Base-by-base conservation (phyloP, 2,329 filamentous ascomycete species). In the Nigrospora sphaerica region DNA sequence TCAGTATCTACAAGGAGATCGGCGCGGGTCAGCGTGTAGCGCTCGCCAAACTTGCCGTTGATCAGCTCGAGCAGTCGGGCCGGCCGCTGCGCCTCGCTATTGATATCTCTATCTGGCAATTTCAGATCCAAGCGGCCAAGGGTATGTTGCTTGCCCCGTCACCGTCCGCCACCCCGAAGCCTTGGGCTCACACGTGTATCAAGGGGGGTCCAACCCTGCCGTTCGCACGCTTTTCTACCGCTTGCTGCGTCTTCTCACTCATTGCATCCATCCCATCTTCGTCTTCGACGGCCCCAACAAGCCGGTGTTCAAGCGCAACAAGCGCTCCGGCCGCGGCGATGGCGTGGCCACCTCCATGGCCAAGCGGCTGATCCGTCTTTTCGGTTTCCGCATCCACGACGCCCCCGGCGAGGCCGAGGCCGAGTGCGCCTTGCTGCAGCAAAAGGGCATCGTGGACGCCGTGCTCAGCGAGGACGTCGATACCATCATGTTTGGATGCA, bases 381-480 rank as follows among this genome's bases (percentile, higher is more conserved):
- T 97, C 63, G 90, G 86, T 1, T 95, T 95, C 59, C 79, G 83
- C 1, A 78, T 80, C 42, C 90, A 97, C 63, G 81, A 89, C 58
- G 93, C 93, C 6, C 93, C 92, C 0, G 93, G 93, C 11, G 93
- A 98, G 62, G 93, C 92, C 3, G 93, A 98, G 63, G 93, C 93
- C 1, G 93, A 98, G 67, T 98, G 93, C 54, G 93, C 93, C 0
- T 69, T 93, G 14, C 67, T 98, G 3, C 91, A 98, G 60, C 75
- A 77, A 49, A 77, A 84, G 39, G 90, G 89, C 1, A 72, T 95
- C 10, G 91, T 95, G 1, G 93, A 98, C 64, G 92, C 88, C 0
- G 93, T 97, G 2, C 73, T 98, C 56, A 96, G 88, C 63, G 91
- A 98, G 63, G 93, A 98, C 71, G 90, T 96, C 38, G 93, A 98